Conservation (phyloP, 257 asterid genomes). For the Fraxinus americana region DNA sequence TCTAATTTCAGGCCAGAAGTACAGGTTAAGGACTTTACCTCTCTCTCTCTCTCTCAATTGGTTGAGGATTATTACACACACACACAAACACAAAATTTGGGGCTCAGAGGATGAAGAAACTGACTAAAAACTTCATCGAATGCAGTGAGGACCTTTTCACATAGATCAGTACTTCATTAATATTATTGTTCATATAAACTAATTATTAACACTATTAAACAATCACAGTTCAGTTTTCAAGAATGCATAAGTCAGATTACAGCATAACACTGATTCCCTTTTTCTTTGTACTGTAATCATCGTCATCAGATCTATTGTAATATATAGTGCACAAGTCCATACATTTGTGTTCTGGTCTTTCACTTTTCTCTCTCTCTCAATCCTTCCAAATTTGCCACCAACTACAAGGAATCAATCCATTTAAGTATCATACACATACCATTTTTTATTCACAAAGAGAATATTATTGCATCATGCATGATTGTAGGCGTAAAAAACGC, state of each 20-base stretch:
- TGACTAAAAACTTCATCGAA: slow-evolving; percentile 24
- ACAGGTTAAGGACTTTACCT: too few species aligned
- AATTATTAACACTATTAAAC: slow-evolving; percentile 19
- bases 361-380: slow-evolving; percentile 55
- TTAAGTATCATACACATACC: slow-evolving; percentile 49
- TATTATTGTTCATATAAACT: too few species aligned
- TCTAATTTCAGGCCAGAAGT: too few species aligned
- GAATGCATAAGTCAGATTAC: slow-evolving; percentile 53
- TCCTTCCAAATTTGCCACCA: slow-evolving; percentile 92
- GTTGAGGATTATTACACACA: background rate
- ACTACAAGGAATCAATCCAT: slow-evolving; percentile 75
- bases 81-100: background rate
- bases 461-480: slow-evolving; percentile 62
- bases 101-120: slow-evolving; percentile 17
- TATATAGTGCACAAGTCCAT: slow-evolving; percentile 43
- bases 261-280: slow-evolving; percentile 86
- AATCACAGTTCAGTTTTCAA: slow-evolving; percentile 38
- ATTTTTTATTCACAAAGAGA: slow-evolving; percentile 48
- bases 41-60: too few species aligned
- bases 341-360: slow-evolving; percentile 51
- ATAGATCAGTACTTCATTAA: slow-evolving; percentile 48
- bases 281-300: slow-evolving; percentile 47
- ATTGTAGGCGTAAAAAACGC: slow-evolving; percentile 43
- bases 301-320: slow-evolving; percentile 30
- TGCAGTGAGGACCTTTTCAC: slow-evolving; percentile 34